These are phyloP conservation scores for Orobanche coerulescens DNA, from an alignment of 257 asterid species.

Conservation along the genomic window DNA sequence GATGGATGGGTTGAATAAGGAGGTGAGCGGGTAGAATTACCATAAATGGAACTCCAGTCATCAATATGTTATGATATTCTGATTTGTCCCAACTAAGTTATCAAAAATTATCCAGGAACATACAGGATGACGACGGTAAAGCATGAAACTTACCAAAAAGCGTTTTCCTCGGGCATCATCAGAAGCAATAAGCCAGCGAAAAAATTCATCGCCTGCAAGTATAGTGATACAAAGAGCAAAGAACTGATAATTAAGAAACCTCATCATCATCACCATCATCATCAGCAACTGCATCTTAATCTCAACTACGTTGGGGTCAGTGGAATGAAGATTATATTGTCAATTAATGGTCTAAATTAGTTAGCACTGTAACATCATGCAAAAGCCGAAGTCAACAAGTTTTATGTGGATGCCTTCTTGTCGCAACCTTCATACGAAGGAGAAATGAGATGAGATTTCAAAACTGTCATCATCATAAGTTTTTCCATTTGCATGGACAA, in stretches of 20 bases:
- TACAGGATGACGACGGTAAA: conserved; percentile 16
- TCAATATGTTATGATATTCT: conserved; percentile 3
- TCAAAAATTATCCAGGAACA: conserved; percentile 17
- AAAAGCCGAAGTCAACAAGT: too few relatives aligned
- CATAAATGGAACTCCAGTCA: conserved; percentile 2
- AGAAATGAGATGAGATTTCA: too few relatives aligned
- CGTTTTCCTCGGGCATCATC: conserved; percentile 98
- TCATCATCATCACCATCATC: too few relatives aligned
- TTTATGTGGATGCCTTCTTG: too few relatives aligned
- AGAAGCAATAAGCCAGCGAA: conserved; percentile 89
- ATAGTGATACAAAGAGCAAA: conserved; percentile 15
- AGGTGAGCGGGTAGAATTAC: background rate
- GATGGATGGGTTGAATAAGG: background rate
- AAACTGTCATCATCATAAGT: too few relatives aligned
- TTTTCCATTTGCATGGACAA: too few relatives aligned
- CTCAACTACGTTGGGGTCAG: too few relatives aligned
- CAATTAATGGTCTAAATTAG: too few relatives aligned
- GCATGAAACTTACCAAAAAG: conserved; percentile 72
- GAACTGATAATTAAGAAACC: conserved; percentile 6
- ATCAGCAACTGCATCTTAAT: too few relatives aligned
- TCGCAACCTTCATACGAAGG: too few relatives aligned
- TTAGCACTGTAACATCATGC: too few relatives aligned
- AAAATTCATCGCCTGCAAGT: conserved; percentile 87
- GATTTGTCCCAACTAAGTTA: conserved; percentile 3
- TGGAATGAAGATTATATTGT: too few relatives aligned